Evolutionary conservation across 2,329 filamentous ascomycete species (phyloP).

Genomic region (Amauroascus verrucosus): DNA sequence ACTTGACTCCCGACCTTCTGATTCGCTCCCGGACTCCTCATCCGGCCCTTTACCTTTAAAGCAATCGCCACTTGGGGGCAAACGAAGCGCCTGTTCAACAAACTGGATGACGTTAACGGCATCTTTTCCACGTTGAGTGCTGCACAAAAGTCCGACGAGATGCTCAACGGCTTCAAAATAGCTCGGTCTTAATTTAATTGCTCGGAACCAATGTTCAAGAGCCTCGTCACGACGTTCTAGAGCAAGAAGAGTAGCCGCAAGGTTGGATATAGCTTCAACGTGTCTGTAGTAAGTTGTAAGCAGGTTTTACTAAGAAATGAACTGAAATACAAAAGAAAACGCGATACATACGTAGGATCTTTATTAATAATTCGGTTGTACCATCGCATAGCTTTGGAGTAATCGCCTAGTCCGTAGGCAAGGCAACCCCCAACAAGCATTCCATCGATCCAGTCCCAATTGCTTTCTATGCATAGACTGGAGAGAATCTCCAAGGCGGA

Average conservation of each 20-base stretch:
- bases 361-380: constrained; percentile 47
- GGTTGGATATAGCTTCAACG: constrained; percentile 86
- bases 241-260: constrained; percentile 79
- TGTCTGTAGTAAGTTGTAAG: constrained; percentile 47
- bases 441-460: constrained; percentile 85
- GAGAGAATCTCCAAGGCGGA: constrained; percentile 62
- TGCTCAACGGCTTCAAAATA: constrained; percentile 95
- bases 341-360: constrained; percentile 43
- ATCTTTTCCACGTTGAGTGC: constrained; percentile 67
- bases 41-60: constrained; percentile 43
- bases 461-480: constrained; percentile 64
- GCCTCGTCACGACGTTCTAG: constrained; percentile 74
- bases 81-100: constrained; percentile 62
- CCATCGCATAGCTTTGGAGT: constrained; percentile 53
- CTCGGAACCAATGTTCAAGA: constrained; percentile 71
- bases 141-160: constrained; percentile 76
- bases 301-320: background rate
- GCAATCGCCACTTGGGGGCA: constrained; percentile 39
- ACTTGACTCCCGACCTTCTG: constrained; percentile 44
- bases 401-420: constrained; percentile 78
- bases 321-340: constrained; percentile 5
- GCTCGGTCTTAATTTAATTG: constrained; percentile 71
- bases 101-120: constrained; percentile 79
- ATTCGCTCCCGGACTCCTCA: constrained; percentile 52
- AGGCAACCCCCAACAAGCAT: constrained; percentile 86